phyloP scores from a whole-genome alignment of 1,284 basidiomycete genomes.

The Ceratorhiza oryzae-sativae region DNA sequence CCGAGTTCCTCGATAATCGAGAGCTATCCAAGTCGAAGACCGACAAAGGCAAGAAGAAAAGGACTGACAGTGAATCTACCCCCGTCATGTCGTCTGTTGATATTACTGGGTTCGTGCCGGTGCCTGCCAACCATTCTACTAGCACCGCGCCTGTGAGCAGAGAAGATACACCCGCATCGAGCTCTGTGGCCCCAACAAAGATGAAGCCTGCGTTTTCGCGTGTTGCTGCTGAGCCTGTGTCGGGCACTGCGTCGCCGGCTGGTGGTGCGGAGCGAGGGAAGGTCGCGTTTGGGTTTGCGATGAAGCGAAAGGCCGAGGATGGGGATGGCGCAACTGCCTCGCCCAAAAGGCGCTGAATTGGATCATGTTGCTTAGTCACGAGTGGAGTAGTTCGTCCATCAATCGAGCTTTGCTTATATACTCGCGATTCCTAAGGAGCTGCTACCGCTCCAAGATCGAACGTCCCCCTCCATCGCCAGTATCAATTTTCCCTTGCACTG shows the following conservation, averaged over 20 bases:
- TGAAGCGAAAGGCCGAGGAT: constrained; percentile 77
- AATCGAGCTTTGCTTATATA: background rate
- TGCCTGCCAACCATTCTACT: constrained; percentile 56
- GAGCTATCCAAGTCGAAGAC: constrained; percentile 73
- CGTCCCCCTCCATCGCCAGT: background rate
- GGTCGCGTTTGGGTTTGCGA: constrained; percentile 75
- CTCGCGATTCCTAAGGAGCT: background rate
- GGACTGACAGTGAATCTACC: constrained; percentile 65
- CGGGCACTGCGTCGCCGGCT: constrained; percentile 54
- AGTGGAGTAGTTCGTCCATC: background rate
- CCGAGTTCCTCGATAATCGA: constrained; percentile 77
- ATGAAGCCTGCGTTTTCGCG: constrained; percentile 74
- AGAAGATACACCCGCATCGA: constrained; percentile 56
- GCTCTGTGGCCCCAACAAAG: constrained; percentile 60
- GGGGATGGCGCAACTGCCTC: constrained; percentile 46
- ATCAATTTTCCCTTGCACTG: background rate
- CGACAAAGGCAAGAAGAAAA: constrained; percentile 78
- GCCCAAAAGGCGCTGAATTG: constrained; percentile 30
- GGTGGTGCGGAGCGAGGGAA: constrained; percentile 70
- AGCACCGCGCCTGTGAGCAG: constrained; percentile 59
- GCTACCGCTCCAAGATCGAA: background rate
- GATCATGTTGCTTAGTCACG: background rate
- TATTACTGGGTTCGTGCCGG: constrained; percentile 70
- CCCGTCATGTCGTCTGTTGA: constrained; percentile 57
- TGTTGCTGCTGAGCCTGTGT: constrained; percentile 58